Percentiles rank a stretch among this genome's conserved stretches.
These are phyloP conservation scores for Lichtheimia hyalospora DNA, from an alignment of 371 early-diverging fungal species.

Conservation along the genomic window DNA sequence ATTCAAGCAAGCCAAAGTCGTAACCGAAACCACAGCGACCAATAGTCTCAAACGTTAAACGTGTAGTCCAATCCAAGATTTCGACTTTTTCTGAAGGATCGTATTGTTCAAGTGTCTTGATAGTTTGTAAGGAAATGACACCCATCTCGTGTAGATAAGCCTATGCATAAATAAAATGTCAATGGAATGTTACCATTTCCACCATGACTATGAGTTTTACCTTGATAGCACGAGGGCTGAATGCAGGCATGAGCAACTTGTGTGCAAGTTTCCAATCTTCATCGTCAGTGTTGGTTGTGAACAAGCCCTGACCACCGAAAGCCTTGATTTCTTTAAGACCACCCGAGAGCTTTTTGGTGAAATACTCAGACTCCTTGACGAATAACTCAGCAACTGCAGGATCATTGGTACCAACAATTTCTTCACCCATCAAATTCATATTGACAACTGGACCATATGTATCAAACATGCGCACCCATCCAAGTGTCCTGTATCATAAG, in stretches of 20 bases:
- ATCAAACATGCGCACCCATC: conserved; percentile 20
- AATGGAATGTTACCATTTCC: not conserved
- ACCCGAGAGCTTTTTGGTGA: conserved; percentile 33
- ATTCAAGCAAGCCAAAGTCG: conserved; percentile 49
- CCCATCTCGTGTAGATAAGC: conserved; percentile 50
- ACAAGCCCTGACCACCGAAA: conserved; percentile 43
- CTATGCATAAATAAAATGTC: conserved; percentile 9
- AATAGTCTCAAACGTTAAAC: conserved; percentile 54
- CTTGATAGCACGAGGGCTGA: conserved; percentile 40
- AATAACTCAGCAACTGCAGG: conserved; percentile 36
- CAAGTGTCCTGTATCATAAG: conserved; percentile 1
- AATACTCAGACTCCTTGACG: conserved; percentile 41
- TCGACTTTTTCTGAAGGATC: conserved; percentile 37
- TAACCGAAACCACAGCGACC: conserved; percentile 62
- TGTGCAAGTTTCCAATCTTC: conserved; percentile 52
- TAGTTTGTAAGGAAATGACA: conserved; percentile 28
- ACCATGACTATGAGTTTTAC: conserved; percentile 8
- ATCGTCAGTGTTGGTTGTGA: conserved; percentile 44
- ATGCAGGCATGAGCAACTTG: conserved; percentile 56
- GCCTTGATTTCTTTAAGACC: conserved; percentile 32
- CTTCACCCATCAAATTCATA: conserved; percentile 13
- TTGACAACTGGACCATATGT: conserved; percentile 31
- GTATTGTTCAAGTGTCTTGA: conserved; percentile 38
- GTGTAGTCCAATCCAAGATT: conserved; percentile 56
- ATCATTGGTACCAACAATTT: conserved; percentile 28